Conservation (phyloP, 176 grass and related monocot species). For the Coix lacrymajobi region DNA sequence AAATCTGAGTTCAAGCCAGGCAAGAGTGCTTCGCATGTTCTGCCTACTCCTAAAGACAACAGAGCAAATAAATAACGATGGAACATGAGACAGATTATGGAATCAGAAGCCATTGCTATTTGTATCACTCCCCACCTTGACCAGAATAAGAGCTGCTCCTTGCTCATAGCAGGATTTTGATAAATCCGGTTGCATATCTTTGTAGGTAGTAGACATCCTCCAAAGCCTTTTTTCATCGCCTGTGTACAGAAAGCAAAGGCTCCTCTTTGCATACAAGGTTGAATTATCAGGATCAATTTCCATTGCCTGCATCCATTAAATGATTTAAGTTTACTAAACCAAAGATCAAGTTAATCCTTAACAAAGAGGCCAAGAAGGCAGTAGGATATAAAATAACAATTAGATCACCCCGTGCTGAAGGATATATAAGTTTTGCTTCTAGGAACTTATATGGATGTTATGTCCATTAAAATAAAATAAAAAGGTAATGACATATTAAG, state of each 20-base stretch:
- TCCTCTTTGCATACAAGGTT: slow-evolving; percentile 27
- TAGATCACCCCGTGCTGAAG: not conserved
- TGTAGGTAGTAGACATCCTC: slow-evolving; percentile 16
- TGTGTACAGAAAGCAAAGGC: slow-evolving; percentile 18
- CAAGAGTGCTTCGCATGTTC: not conserved
- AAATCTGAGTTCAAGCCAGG: slow-evolving; percentile 1
- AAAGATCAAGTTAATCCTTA: not conserved
- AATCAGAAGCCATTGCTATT: not conserved
- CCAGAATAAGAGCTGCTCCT: not conserved
- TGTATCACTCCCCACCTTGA: not conserved
- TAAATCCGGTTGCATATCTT: not conserved
- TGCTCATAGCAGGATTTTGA: not conserved
- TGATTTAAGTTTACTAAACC: not conserved
- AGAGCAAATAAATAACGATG: not conserved
- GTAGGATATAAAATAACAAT: not conserved
- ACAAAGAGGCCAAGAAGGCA: not conserved
- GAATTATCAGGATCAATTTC: slow-evolving; percentile 11
- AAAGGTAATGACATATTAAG: not conserved
- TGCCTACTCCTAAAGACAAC: not conserved
- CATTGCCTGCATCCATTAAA: slow-evolving; percentile 10
- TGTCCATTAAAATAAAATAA: not conserved
- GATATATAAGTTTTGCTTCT: not conserved
- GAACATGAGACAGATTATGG: not conserved
- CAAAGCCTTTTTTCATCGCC: not conserved
- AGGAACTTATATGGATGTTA: not conserved